Percentiles rank a stretch among this genome's conserved stretches.
Evolutionary conservation across 2,329 filamentous ascomycete species (phyloP).

Genomic region (Fusarium floridanum): DNA sequence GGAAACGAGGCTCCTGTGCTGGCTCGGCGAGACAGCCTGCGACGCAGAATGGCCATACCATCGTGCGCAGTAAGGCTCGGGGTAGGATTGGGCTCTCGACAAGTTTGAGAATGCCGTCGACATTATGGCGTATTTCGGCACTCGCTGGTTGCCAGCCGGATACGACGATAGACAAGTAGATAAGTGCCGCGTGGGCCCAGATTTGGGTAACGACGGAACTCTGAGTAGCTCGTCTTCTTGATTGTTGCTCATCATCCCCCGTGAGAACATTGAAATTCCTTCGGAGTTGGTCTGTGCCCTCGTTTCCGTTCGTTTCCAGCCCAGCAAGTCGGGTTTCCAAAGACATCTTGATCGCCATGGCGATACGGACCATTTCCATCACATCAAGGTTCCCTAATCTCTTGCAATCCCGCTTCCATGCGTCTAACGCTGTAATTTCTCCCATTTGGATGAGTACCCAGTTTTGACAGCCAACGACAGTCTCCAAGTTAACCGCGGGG

Average conservation of each 20-base stretch:
- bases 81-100: background rate
- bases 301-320: background rate
- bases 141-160: background rate
- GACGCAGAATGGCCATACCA: background rate
- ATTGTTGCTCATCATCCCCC: background rate
- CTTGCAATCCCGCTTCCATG: background rate
- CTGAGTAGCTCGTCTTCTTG: background rate
- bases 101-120: background rate
- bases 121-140: background rate
- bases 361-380: background rate
- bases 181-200: background rate
- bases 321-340: background rate
- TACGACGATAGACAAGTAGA: background rate
- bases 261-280: background rate
- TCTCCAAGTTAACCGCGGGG: background rate
- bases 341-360: background rate
- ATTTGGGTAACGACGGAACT: background rate
- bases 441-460: background rate
- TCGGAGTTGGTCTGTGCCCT: no score
- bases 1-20: background rate
- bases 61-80: background rate
- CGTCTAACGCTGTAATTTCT: background rate
- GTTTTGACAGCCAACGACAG: background rate
- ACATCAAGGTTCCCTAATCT: background rate
- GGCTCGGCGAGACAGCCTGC: background rate